These are phyloP conservation scores for Phlebopus sp. DNA, from an alignment of 1,284 basidiomycete genomes.

Conservation along the genomic window DNA sequence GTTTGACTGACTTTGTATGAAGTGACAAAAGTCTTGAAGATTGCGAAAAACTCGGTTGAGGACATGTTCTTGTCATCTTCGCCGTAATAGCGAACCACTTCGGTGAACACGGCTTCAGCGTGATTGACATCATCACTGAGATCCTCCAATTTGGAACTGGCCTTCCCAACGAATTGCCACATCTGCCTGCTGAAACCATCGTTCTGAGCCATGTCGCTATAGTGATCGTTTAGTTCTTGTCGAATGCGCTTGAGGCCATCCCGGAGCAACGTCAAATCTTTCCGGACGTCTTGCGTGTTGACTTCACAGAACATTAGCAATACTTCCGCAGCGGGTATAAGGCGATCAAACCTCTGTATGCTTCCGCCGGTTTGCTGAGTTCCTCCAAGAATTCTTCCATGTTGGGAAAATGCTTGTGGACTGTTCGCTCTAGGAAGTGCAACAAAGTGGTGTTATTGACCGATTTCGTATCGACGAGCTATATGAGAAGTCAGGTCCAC, in stretches of 20 bases:
- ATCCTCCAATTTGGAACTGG: constrained; percentile 73
- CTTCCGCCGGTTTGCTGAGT: constrained; percentile 85
- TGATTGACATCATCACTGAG: constrained; percentile 82
- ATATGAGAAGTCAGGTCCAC: constrained; percentile 6
- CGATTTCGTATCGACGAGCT: constrained; percentile 98
- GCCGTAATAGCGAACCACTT: constrained; percentile 86
- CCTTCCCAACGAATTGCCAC: constrained; percentile 82
- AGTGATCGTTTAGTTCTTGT: constrained; percentile 77
- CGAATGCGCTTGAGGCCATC: constrained; percentile 78
- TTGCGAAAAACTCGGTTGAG: constrained; percentile 87
- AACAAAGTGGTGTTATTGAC: constrained; percentile 90
- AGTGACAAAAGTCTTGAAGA: constrained; percentile 93
- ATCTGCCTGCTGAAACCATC: constrained; percentile 86
- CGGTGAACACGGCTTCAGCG: constrained; percentile 77
- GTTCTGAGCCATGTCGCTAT: constrained; percentile 63
- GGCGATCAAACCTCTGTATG: constrained; percentile 74
- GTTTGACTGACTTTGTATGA: constrained; percentile 73
- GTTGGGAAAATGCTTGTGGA: constrained; percentile 84
- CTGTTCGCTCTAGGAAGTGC: constrained; percentile 91
- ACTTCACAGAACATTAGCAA: constrained; percentile 41
- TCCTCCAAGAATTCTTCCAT: constrained; percentile 91
- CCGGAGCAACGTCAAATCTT: constrained; percentile 69
- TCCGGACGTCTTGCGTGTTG: constrained; percentile 75
- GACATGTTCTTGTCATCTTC: constrained; percentile 85
- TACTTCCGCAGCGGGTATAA: neutral